A percentile compares a stretch with the other conserved stretches of the same genome.
Conservation (phyloP, 2,329 filamentous ascomycete species). For the Epichloe gansuensis region DNA sequence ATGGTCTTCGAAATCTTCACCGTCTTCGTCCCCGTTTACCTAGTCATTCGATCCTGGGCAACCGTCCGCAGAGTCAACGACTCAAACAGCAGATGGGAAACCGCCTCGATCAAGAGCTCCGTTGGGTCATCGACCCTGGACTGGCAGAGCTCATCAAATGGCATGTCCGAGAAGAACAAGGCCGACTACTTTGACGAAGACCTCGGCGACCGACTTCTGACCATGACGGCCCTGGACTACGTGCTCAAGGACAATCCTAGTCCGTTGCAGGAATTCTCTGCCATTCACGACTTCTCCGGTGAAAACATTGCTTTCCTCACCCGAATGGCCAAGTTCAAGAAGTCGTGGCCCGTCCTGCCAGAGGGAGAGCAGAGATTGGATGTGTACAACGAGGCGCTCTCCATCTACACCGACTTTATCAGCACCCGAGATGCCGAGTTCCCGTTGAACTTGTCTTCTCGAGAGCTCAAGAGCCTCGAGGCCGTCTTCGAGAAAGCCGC, state of each 20-base stretch:
- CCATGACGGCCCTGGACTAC: slow-evolving; percentile 48
- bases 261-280: slow-evolving; percentile 50
- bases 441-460: slow-evolving; percentile 48
- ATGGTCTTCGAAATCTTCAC: slow-evolving; percentile 47
- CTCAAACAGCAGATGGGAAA: slow-evolving; percentile 9
- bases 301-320: slow-evolving; percentile 57
- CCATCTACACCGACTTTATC: slow-evolving; percentile 49
- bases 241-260: slow-evolving; percentile 43
- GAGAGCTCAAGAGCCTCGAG: slow-evolving; percentile 37
- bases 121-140: not conserved
- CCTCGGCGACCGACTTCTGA: slow-evolving; percentile 32
- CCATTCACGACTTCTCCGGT: slow-evolving; percentile 51
- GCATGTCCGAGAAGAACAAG: slow-evolving; percentile 4
- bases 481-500: slow-evolving; percentile 40
- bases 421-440: slow-evolving; percentile 46
- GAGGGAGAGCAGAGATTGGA: slow-evolving; percentile 16
- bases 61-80: slow-evolving; percentile 18
- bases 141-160: slow-evolving; percentile 8
- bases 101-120: slow-evolving; percentile 3
- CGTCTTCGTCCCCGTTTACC: slow-evolving; percentile 46
- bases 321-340: slow-evolving; percentile 40
- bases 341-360: slow-evolving; percentile 10
- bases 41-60: slow-evolving; percentile 30
- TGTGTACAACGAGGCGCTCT: slow-evolving; percentile 43
- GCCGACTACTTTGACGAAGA: slow-evolving; percentile 6